Percentiles rank a stretch among this genome's conserved stretches.
Evolutionary conservation across 2,329 filamentous ascomycete genomes (phyloP).

Genomic region (Metarhizium anisopliae): DNA sequence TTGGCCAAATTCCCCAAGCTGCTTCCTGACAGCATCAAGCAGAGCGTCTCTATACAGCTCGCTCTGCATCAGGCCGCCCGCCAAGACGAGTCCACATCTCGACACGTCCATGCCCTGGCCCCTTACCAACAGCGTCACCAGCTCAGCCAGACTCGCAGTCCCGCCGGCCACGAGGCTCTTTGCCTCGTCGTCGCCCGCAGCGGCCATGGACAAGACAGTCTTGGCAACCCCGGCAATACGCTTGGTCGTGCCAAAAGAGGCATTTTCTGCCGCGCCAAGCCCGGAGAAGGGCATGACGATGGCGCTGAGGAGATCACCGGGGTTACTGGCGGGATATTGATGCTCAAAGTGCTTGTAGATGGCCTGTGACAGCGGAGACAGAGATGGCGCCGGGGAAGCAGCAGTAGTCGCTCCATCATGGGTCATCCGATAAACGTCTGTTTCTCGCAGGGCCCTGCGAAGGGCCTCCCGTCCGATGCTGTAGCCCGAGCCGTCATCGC

Average conservation of each 20-base stretch:
- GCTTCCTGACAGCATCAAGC: constrained; percentile 3
- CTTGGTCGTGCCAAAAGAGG: constrained; percentile 5
- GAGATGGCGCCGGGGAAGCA: not conserved
- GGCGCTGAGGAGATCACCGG: constrained; percentile 10
- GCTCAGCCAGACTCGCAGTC: constrained; percentile 9
- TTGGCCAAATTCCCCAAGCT: constrained; percentile 9
- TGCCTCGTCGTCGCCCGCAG: constrained; percentile 8
- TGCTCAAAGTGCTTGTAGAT: constrained; percentile 10
- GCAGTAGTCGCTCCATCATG: not conserved
- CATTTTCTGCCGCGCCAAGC: constrained; percentile 3
- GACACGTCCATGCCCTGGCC: constrained; percentile 10
- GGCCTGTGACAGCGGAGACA: constrained; percentile 7
- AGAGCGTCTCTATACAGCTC: constrained; percentile 7
- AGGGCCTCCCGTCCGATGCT: constrained; percentile 28
- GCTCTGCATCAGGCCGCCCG: constrained; percentile 15
- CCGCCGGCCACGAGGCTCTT: constrained; percentile 10
- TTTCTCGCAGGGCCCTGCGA: constrained; percentile 19
- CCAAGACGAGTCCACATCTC: constrained; percentile 11
- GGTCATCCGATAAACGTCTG: constrained; percentile 15
- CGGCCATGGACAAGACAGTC: constrained; percentile 10
- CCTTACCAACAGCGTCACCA: not conserved
- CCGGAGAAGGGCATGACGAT: constrained; percentile 9
- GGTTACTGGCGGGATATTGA: constrained; percentile 1
- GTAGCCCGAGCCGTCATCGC: constrained; percentile 34
- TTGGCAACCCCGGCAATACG: constrained; percentile 13